phyloP scores from a whole-genome alignment of 2,329 filamentous ascomycete species.

The Fusarium tuaranense region DNA sequence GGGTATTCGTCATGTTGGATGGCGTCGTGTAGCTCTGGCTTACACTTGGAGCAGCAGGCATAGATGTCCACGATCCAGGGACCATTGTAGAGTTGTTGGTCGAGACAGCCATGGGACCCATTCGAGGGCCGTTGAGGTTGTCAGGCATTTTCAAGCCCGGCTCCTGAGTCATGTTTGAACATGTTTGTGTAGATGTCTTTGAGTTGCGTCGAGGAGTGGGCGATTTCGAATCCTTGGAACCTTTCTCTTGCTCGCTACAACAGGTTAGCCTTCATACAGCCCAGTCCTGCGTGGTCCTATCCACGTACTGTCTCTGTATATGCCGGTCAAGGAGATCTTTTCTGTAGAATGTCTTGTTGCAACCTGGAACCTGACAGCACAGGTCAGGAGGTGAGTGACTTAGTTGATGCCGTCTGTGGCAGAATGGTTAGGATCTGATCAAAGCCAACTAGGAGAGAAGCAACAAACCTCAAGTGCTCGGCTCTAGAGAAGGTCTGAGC shows the following conservation, averaged over 20 bases:
- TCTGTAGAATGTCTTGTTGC: conserved; percentile 68
- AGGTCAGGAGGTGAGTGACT: conserved; percentile 68
- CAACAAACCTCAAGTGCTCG: conserved; percentile 68
- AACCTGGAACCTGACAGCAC: conserved; percentile 64
- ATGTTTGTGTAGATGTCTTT: conserved; percentile 31
- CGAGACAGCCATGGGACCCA: conserved; percentile 19
- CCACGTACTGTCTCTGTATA: conserved; percentile 53
- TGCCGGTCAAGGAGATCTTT: conserved; percentile 71
- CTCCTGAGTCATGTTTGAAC: conserved; percentile 22
- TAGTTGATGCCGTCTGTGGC: conserved; percentile 67
- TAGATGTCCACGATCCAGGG: conserved; percentile 39
- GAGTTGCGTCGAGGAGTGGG: conserved; percentile 25
- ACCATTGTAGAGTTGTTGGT: conserved; percentile 22
- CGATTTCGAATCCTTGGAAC: conserved; percentile 6
- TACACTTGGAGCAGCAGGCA: conserved; percentile 17
- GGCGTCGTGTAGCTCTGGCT: conserved; percentile 23
- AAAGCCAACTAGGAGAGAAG: neutral
- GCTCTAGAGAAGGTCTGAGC: conserved; percentile 70
- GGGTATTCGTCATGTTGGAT: conserved; percentile 28
- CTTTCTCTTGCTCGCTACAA: conserved; percentile 37
- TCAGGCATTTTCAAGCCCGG: conserved; percentile 37
- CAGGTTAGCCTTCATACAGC: conserved; percentile 26
- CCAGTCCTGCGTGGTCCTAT: neutral
- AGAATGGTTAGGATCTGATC: conserved; percentile 39
- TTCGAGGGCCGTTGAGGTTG: conserved; percentile 19